Base-by-base conservation (phyloP, 2,329 filamentous ascomycete genomes). In the Neofusicoccum kwambonambiense region DNA sequence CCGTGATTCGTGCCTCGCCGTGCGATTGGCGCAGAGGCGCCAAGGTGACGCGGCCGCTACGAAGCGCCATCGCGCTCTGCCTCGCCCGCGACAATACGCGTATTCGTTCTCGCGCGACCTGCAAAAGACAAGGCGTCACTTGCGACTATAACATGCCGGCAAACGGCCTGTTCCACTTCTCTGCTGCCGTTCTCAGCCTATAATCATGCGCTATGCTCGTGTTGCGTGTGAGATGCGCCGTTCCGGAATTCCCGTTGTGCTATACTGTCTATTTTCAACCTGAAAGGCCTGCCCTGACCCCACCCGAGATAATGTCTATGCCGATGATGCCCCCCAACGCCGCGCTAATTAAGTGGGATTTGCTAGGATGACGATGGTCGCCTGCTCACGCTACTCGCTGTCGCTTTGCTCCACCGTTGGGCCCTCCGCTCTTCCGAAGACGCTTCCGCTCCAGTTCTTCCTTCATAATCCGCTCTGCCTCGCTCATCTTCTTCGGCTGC, bases 391-490 rank as follows among this genome's bases (percentile, higher is more conserved):
- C 56, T 31, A 61, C 34, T 27, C 54, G 37, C 56, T 65, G 63
- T 39, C 63, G 52, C 47, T 65, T 65, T 12, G 47, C 63, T 45
- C 47, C 54, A 12, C 35, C 44, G 12, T 41, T 19, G 12, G 11
- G 35, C n/a, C 51, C 45, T 27, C 56, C 63, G 13, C 27, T 45
- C 37, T 77, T 75, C 3, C 70, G 70, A 35, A 74, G 66, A 35
- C 78, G 73, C 56, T 78, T 78, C n/a, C 78, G 74, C 37, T 77
- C 76, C 51, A 79, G 69, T 64, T 77, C 76, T 65, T 78, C 89
- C 76, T 90, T 91, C 93, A 96, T 97, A 72, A 95, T 96, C 62
- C 90, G 85, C 78, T 94, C 92, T 3, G 89, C 90, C 74, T 96
- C 92, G 71, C 90, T 94, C 86, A 96, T 94, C 72, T 91, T 95